Conservation (phyloP, 371 early-diverging fungal species). For the Apophysomyces variabilis region DNA sequence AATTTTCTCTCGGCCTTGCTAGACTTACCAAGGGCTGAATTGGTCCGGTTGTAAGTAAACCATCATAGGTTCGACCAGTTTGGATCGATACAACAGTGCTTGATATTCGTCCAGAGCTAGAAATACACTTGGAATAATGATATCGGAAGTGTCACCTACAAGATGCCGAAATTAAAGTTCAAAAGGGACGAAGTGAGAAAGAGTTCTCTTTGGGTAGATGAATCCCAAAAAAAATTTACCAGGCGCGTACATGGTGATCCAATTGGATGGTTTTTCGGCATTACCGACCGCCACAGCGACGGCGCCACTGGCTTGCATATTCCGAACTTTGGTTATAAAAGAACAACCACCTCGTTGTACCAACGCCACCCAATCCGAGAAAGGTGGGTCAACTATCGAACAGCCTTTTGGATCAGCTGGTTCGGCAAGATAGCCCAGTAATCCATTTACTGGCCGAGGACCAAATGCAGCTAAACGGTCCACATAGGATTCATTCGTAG, state of each 20-base stretch:
- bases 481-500: constrained; percentile 54
- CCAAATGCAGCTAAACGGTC: constrained; percentile 68
- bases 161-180: neutral
- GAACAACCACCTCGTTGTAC: constrained; percentile 84
- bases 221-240: constrained; percentile 39
- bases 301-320: constrained; percentile 88
- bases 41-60: constrained; percentile 34
- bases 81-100: constrained; percentile 43
- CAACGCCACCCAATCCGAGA: constrained; percentile 75
- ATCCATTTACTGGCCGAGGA: constrained; percentile 56
- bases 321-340: constrained; percentile 86
- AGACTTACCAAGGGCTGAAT: constrained; percentile 46
- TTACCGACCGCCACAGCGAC: constrained; percentile 89
- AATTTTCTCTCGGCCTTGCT: constrained; percentile 26
- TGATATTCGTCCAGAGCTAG: constrained; percentile 67
- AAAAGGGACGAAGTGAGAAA: neutral
- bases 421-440: constrained; percentile 50
- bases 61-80: constrained; percentile 44
- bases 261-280: constrained; percentile 54
- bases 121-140: constrained; percentile 79
- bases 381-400: constrained; percentile 31
- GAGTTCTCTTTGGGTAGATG: neutral
- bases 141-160: constrained; percentile 72
- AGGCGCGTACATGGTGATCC: constrained; percentile 89
- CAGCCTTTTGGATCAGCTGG: constrained; percentile 41